Base-by-base conservation (phyloP, 306 rosid genomes). In the Citrullus colocynthis region DNA sequence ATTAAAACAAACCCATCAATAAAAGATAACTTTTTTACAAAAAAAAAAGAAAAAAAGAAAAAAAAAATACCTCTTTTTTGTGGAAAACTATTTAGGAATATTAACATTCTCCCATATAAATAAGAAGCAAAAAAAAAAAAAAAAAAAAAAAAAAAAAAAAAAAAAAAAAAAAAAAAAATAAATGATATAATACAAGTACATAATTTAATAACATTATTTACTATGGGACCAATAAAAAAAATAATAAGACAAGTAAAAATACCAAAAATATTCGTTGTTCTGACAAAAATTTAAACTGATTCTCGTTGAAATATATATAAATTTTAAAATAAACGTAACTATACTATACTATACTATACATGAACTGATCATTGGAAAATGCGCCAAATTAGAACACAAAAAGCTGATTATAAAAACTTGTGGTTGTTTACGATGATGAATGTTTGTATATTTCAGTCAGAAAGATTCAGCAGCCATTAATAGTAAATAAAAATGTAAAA, bases 381-480 rank as follows among this genome's bases (percentile, higher is more conserved):
- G 77, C 15, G 77, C 61, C 45, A 15, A 78, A 63, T 56, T 42
- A 9, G 3, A 30, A 77, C 37, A 15, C 21, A 71, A 69, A 32
- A 52, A 67, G 52, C 34, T 67, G 24, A 79, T 37, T 30, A 32
- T 8, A 32, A 2, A 63, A 10, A 60, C 76, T 71, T 21, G 57
- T 15, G 75, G 37, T 30, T 58, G 70, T 63, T 67, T 41, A 20
- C 74, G 74, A 67, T 67, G 74, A 60, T 48, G 69, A 73, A 59
- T 21, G 54, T 55, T 52, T n/a, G 6, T 36, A 17, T 65, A 65
- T 34, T 77, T 11, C 17, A 70, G 52, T 67, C 39, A 70, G 63
- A 64, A 34, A 8, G 39, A 57, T 15, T 88, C 96, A 18, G 24
- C 97, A 49, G 44, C 42, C 12, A 15, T 16, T 34, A 63, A 63